phyloP scores from a whole-genome alignment of 2,329 filamentous ascomycete species.

The Fusarium oxysporum region DNA sequence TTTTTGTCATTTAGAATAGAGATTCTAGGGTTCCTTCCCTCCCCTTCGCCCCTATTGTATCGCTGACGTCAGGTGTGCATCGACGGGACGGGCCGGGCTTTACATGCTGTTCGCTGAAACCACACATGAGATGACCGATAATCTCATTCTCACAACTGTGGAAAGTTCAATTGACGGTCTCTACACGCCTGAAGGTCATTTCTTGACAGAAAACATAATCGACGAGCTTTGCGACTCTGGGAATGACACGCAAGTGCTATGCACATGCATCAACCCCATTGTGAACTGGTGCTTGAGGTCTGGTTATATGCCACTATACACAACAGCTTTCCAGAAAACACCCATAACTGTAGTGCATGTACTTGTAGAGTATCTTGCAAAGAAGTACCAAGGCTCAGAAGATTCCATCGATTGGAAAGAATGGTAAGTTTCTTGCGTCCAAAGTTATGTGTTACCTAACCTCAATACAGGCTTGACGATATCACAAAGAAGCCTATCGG shows the following conservation, averaged over 20 bases:
- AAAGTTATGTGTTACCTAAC: not conserved
- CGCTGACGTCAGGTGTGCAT: not conserved
- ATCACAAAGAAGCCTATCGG: not conserved
- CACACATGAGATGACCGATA: conserved; percentile 3
- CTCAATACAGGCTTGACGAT: not conserved
- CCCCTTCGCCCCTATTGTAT: not conserved
- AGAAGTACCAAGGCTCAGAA: not conserved
- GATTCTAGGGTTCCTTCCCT: not conserved
- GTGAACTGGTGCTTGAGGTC: conserved; percentile 8
- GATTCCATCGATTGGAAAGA: conserved; percentile 8
- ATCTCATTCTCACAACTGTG: not conserved
- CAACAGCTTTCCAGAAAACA: not conserved
- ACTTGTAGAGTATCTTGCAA: not conserved
- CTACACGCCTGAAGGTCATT: not conserved
- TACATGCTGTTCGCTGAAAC: conserved; percentile 24
- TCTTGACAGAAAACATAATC: not conserved
- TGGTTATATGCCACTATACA: not conserved
- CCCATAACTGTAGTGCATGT: not conserved
- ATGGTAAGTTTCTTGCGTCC: not conserved
- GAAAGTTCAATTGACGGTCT: conserved; percentile 5
- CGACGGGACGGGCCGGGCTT: not conserved
- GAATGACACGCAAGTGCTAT: too few species aligned
- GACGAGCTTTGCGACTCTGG: too few species aligned
- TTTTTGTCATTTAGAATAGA: not conserved
- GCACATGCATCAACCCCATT: not conserved